These are phyloP conservation scores for Alternaria hordeiaustralica DNA, from an alignment of 2,329 filamentous ascomycete genomes.

Conservation along the genomic window DNA sequence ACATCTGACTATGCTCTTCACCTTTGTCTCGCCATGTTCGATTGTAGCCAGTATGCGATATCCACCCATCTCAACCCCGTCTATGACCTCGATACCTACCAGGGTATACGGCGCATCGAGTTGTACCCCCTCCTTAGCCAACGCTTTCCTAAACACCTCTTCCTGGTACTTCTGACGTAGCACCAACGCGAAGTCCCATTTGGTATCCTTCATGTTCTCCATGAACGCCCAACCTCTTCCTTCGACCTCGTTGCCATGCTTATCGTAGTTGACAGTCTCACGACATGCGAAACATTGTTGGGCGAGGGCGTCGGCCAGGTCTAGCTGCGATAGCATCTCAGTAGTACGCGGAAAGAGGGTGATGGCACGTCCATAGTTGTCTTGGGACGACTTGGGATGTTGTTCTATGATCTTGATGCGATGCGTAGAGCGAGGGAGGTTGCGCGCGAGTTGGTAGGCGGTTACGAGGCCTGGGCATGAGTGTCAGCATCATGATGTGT, in stretches of 20 bases:
- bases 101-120: slow-evolving; percentile 49
- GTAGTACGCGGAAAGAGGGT: slow-evolving; percentile 60
- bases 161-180: slow-evolving; percentile 64
- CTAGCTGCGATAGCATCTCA: too few species aligned
- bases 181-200: slow-evolving; percentile 61
- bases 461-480: slow-evolving; percentile 34
- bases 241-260: slow-evolving; percentile 52
- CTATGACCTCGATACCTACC: slow-evolving; percentile 48
- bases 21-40: slow-evolving; percentile 33
- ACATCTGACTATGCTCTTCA: slow-evolving; percentile 44
- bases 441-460: slow-evolving; percentile 56
- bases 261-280: slow-evolving; percentile 58
- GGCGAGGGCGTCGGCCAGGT: slow-evolving; percentile 58
- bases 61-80: slow-evolving; percentile 31
- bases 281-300: slow-evolving; percentile 62
- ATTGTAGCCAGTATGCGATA: slow-evolving; percentile 41
- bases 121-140: slow-evolving; percentile 46
- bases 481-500: too few species aligned
- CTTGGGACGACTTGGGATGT: slow-evolving; percentile 56
- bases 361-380: slow-evolving; percentile 62
- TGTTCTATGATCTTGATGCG: slow-evolving; percentile 58
- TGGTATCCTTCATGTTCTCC: slow-evolving; percentile 60
- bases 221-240: slow-evolving; percentile 61
- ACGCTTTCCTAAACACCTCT: slow-evolving; percentile 57
- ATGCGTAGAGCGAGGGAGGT: slow-evolving; percentile 48